Evolutionary conservation across 176 grass and related monocot species (phyloP).

Genomic region (Triticum aestivum): DNA sequence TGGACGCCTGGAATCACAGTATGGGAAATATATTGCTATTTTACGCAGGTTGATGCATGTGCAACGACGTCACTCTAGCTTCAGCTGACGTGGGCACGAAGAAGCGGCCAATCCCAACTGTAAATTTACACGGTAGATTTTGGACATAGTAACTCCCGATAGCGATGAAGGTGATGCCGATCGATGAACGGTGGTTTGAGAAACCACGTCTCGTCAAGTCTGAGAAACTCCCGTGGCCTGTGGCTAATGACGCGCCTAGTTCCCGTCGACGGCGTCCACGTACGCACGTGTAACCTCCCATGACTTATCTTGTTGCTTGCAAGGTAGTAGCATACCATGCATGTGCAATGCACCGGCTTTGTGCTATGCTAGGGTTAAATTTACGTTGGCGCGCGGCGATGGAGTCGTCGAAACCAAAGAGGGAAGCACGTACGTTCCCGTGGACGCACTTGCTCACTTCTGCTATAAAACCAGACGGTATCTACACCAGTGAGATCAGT

Average conservation of each 20-base stretch:
- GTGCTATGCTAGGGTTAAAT: neutral
- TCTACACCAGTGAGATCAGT: neutral
- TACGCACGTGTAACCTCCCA: neutral
- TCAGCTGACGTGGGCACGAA: neutral
- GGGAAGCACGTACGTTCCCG: neutral
- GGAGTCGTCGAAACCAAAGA: constrained; percentile 9
- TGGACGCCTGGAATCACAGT: neutral
- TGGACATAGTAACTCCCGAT: neutral
- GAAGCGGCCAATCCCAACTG: neutral
- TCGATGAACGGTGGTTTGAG: neutral
- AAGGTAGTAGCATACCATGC: neutral
- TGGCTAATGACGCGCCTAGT: neutral
- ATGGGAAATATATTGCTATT: neutral
- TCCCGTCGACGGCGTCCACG: neutral
- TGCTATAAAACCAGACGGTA: neutral
- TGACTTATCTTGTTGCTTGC: neutral
- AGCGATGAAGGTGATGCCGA: neutral
- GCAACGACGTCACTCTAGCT: neutral
- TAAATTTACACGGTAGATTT: neutral
- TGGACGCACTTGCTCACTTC: neutral
- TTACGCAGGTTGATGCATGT: neutral
- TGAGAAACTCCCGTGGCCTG: neutral
- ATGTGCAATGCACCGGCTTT: neutral
- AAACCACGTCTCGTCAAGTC: neutral
- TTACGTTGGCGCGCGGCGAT: neutral